phyloP scores from a whole-genome alignment of 768 basidiomycete genomes.

The Lactarius hatsudake region DNA sequence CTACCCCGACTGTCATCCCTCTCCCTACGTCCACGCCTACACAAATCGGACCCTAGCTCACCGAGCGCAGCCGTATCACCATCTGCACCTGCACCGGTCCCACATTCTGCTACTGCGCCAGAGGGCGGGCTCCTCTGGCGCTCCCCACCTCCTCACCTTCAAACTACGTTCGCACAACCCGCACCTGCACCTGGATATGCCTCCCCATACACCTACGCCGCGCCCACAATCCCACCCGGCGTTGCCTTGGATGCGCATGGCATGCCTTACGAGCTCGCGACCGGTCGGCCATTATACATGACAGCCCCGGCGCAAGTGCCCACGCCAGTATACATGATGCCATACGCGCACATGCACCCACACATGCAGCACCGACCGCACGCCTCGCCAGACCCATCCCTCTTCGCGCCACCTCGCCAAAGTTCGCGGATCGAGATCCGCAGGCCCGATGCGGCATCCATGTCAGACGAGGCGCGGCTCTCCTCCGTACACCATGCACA shows the following conservation, averaged over 20 bases:
- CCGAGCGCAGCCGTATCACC: conserved; percentile 6
- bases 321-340: conserved; percentile 52
- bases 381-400: conserved; percentile 62
- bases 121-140: conserved; percentile 34
- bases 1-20: conserved; percentile 40
- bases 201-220: conserved; percentile 62
- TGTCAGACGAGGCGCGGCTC: not conserved
- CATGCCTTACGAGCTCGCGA: conserved; percentile 77
- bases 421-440: conserved; percentile 73
- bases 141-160: conserved; percentile 43
- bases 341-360: conserved; percentile 65
- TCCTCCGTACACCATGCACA: conserved; percentile 5
- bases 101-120: conserved; percentile 12
- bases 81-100: conserved; percentile 6
- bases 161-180: conserved; percentile 42
- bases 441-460: conserved; percentile 43
- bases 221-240: conserved; percentile 58
- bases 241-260: conserved; percentile 73
- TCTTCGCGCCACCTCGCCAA: conserved; percentile 73
- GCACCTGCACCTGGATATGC: conserved; percentile 56
- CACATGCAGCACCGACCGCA: conserved; percentile 40
- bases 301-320: conserved; percentile 35
- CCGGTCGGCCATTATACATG: conserved; percentile 76
- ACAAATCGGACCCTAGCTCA: conserved; percentile 10
- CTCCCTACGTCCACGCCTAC: conserved; percentile 29